Evolutionary conservation across 2,329 filamentous ascomycete species (phyloP).

Genomic region (Claviceps sp.): DNA sequence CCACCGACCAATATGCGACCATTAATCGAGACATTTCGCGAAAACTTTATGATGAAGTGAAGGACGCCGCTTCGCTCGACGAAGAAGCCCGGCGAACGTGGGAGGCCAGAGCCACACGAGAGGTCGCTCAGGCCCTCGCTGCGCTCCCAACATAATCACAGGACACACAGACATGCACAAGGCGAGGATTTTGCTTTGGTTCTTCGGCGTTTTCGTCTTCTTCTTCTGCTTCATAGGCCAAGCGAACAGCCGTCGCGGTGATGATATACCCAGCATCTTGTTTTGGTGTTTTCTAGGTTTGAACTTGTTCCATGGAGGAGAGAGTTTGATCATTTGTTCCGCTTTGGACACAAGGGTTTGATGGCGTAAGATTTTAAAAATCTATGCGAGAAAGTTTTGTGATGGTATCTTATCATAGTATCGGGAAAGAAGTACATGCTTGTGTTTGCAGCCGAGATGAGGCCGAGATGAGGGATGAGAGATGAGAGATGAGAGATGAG

Average conservation of each 20-base stretch:
- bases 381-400: conserved; percentile 2
- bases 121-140: conserved; percentile 64
- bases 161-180: conserved; percentile 11
- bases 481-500: conserved; percentile 3
- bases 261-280: conserved; percentile 17
- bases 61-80: conserved; percentile 43
- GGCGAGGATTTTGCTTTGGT: conserved; percentile 14
- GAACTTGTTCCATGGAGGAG: conserved; percentile 10
- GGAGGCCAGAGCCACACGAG: conserved; percentile 62
- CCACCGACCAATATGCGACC: conserved; percentile 77
- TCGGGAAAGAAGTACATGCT: conserved; percentile 4
- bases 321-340: conserved; percentile 1
- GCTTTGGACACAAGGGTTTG: conserved; percentile 3
- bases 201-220: conserved; percentile 15
- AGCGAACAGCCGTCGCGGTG: conserved; percentile 8
- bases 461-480: background rate
- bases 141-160: conserved; percentile 33
- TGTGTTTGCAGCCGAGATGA: conserved; percentile 4
- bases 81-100: conserved; percentile 54
- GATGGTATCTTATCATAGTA: conserved; percentile 6
- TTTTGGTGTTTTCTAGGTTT: background rate
- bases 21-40: conserved; percentile 87
- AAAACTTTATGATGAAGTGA: conserved; percentile 64
- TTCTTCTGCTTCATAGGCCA: conserved; percentile 3
- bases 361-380: conserved; percentile 9